These are phyloP conservation scores for Xylaria cubensis DNA, from an alignment of 495 filamentous ascomycete species.

Conservation along the genomic window DNA sequence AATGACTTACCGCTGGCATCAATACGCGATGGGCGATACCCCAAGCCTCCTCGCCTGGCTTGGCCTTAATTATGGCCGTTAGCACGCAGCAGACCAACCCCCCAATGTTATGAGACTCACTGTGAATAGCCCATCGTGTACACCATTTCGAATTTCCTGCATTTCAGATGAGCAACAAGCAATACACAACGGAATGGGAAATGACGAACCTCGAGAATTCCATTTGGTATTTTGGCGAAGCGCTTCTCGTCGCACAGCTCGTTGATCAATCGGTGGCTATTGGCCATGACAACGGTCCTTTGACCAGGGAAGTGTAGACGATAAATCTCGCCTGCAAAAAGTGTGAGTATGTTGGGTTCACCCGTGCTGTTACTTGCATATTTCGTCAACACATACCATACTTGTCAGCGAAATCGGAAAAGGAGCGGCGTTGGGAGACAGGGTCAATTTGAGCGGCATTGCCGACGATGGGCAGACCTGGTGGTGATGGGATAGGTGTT, in stretches of 20 bases:
- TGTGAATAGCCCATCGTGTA: constrained; percentile 74
- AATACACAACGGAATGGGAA: background rate
- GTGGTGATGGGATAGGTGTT: constrained; percentile 41
- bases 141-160: constrained; percentile 62
- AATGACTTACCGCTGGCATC: constrained; percentile 28
- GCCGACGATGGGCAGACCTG: constrained; percentile 39
- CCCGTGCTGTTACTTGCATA: background rate
- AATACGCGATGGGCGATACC: constrained; percentile 69
- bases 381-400: constrained; percentile 36
- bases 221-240: constrained; percentile 63
- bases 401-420: constrained; percentile 37
- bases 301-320: constrained; percentile 36
- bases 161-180: constrained; percentile 32
- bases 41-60: constrained; percentile 69
- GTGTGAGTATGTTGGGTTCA: constrained; percentile 9
- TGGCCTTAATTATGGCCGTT: constrained; percentile 46
- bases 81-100: background rate
- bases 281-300: constrained; percentile 46
- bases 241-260: constrained; percentile 73
- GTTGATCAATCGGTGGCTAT: constrained; percentile 62
- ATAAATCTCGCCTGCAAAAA: constrained; percentile 36
- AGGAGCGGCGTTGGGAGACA: constrained; percentile 32
- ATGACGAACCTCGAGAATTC: constrained; percentile 30
- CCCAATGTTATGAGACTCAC: constrained; percentile 25
- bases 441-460: constrained; percentile 38